phyloP scores from a whole-genome alignment of 192 early-diverging fungal species.

The Dissophora ornata region DNA sequence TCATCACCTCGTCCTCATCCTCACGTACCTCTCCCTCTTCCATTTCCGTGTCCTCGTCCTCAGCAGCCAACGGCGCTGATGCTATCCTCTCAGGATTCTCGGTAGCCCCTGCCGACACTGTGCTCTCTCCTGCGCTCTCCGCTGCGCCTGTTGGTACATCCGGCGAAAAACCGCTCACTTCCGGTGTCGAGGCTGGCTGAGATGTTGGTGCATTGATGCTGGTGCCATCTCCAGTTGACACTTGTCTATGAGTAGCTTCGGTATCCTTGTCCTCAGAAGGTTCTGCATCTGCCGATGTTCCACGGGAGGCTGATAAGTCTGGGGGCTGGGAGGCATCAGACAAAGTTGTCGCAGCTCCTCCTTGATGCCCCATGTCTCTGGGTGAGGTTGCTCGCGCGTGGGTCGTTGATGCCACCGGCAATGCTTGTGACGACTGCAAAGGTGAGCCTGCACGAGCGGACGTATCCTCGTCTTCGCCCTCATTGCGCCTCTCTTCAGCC shows the following conservation, averaged over 20 bases:
- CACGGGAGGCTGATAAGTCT: not conserved
- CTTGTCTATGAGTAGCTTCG: not conserved
- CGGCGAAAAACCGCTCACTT: no score
- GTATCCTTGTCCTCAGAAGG: not conserved
- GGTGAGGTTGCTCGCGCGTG: conserved; percentile 6
- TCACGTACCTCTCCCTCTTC: conserved; percentile 51
- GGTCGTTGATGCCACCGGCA: not conserved
- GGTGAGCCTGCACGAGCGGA: not conserved
- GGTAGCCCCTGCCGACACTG: not conserved
- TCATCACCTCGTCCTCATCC: conserved; percentile 49
- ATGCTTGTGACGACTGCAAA: not conserved
- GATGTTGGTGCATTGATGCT: not conserved
- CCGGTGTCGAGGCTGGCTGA: not conserved
- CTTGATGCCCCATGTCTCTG: not conserved
- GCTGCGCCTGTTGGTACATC: not conserved
- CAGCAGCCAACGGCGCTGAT: not conserved
- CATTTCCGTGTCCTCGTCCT: conserved; percentile 48
- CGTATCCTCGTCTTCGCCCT: not conserved
- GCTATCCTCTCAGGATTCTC: not conserved
- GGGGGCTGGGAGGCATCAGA: not conserved
- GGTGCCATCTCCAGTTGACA: not conserved
- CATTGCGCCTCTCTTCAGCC: not conserved
- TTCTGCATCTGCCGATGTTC: not conserved
- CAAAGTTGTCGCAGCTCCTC: not conserved
- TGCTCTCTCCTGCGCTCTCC: not conserved